These are phyloP conservation scores for Amborella trichopoda DNA, from an alignment of 164 flowering plant species.

Conservation along the genomic window DNA sequence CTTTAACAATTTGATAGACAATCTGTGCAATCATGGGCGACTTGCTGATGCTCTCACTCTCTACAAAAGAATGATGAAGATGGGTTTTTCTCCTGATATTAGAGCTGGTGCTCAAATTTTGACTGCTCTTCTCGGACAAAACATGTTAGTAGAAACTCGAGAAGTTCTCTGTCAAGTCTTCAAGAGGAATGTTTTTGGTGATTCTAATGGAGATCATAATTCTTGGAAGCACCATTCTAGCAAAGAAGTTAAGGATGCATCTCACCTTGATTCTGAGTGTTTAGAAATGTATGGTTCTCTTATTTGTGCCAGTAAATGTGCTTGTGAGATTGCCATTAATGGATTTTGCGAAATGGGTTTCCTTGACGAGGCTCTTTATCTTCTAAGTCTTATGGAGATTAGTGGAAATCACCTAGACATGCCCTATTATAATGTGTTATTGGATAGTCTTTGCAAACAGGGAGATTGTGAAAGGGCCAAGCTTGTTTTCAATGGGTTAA, in stretches of 20 bases:
- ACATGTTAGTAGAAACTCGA: conserved; percentile 1
- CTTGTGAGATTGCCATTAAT: neutral
- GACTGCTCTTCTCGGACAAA: neutral
- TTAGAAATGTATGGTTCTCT: conserved; percentile 1
- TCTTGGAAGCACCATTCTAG: too few relatives aligned
- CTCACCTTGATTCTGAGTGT: too few relatives aligned
- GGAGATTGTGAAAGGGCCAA: neutral
- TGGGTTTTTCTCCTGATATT: neutral
- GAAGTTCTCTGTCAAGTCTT: neutral
- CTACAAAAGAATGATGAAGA: neutral
- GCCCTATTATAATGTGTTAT: too few relatives aligned
- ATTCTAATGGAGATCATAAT: neutral
- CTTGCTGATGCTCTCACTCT: neutral
- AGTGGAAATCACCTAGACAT: neutral
- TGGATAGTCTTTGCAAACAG: too few relatives aligned
- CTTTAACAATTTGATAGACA: neutral
- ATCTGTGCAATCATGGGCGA: neutral
- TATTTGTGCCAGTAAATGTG: neutral
- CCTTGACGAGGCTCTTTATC: neutral
- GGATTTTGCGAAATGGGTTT: neutral
- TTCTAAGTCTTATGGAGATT: neutral
- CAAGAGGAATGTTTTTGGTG: neutral
- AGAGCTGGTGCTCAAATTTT: neutral
- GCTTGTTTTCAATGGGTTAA: neutral
- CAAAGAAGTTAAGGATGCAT: too few relatives aligned